Evolutionary conservation across 768 basidiomycete species (phyloP).

Genomic region (Suillus brevipes): DNA sequence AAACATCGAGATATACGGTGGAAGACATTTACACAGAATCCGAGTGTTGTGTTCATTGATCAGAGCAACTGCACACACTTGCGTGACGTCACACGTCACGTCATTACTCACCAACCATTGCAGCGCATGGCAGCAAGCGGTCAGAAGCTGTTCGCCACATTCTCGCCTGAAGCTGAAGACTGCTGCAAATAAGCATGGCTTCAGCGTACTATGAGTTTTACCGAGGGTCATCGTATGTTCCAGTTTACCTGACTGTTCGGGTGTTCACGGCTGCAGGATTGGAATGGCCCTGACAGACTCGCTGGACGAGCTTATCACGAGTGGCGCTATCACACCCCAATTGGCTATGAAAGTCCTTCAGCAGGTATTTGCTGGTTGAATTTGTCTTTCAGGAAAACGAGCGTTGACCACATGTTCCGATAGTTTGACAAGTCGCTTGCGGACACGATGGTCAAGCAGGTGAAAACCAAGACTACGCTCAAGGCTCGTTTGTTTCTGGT

Average conservation of each 20-base stretch:
- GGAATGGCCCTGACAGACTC: conserved; percentile 98
- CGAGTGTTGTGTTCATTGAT: neutral
- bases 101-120: conserved; percentile 8
- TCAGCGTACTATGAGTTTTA: conserved; percentile 92
- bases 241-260: conserved; percentile 4
- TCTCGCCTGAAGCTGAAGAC: conserved; percentile 6
- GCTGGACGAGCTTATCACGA: conserved; percentile 96
- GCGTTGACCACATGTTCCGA: conserved; percentile 1
- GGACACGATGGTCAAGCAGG: conserved; percentile 88
- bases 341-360: conserved; percentile 98
- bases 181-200: conserved; percentile 52
- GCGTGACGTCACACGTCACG: conserved; percentile 29
- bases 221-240: conserved; percentile 82
- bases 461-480: conserved; percentile 91
- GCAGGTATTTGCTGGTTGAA: conserved; percentile 59
- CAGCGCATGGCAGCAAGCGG: neutral
- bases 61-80: conserved; percentile 6
- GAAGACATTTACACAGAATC: neutral
- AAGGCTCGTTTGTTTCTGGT: conserved; percentile 55
- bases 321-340: conserved; percentile 95
- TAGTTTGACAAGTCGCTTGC: conserved; percentile 97
- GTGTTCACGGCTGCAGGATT: conserved; percentile 56
- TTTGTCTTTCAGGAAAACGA: neutral
- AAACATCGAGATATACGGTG: conserved; percentile 42
- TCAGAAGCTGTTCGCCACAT: conserved; percentile 7